phyloP scores from a whole-genome alignment of 1,284 basidiomycete species.

The Papiliotrema fonsecae region DNA sequence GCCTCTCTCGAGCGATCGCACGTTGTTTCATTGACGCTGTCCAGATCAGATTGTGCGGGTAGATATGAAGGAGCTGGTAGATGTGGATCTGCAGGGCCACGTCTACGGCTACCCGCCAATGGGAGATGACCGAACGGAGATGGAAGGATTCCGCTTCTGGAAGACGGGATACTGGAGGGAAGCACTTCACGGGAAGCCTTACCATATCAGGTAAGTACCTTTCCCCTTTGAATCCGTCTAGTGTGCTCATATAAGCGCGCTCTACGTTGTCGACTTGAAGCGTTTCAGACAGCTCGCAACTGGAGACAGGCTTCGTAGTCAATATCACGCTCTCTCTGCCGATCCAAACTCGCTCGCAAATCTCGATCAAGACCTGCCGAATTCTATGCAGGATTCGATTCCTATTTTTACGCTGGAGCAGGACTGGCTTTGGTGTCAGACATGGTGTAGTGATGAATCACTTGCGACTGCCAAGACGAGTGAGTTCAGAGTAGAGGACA shows the following conservation, averaged over 20 bases:
- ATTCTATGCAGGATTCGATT: conserved; percentile 79
- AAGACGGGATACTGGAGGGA: conserved; percentile 92
- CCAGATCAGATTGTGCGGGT: conserved; percentile 86
- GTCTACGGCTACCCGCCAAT: conserved; percentile 96
- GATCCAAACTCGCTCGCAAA: conserved; percentile 93
- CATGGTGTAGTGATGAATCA: conserved; percentile 52
- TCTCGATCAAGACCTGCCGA: conserved; percentile 93
- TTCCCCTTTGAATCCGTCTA: too few species aligned
- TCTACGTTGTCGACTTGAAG: conserved; percentile 95
- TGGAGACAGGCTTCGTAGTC: conserved; percentile 75
- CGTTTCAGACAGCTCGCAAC: conserved; percentile 66
- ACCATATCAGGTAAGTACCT: conserved; percentile 86
- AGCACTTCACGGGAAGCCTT: conserved; percentile 71
- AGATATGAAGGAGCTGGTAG: conserved; percentile 88
- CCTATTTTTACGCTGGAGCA: conserved; percentile 82
- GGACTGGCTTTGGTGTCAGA: conserved; percentile 82
- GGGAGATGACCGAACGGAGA: conserved; percentile 89
- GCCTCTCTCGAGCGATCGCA: background rate
- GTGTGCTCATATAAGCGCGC: too few species aligned
- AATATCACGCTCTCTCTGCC: conserved; percentile 87
- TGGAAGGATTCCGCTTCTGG: conserved; percentile 99
- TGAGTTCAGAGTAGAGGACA: too few species aligned
- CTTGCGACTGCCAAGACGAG: conserved; percentile 53
- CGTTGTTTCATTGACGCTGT: background rate
- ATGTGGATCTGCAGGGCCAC: conserved; percentile 82